These are phyloP conservation scores for Borovskyia barvae DNA, from an alignment of 208 protist species.

Conservation along the genomic window DNA sequence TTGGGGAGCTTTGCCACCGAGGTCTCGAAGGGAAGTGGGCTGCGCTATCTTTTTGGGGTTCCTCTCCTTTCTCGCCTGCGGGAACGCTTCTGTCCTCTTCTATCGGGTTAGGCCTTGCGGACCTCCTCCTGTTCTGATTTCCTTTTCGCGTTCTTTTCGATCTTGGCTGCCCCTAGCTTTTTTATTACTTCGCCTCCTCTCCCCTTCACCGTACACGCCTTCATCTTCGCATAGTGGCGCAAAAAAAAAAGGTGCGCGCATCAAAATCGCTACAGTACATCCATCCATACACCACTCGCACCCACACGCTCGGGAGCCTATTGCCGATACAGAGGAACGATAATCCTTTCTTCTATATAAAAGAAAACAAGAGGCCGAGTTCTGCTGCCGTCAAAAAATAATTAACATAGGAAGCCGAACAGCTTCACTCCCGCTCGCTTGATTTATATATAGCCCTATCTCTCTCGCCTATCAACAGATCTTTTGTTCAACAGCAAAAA, in stretches of 20 bases:
- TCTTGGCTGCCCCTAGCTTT: no score
- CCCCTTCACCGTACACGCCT: background rate
- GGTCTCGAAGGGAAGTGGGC: no score
- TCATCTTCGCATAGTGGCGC: background rate
- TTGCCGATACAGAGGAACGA: background rate
- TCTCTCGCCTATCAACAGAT: no score
- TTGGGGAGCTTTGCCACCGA: no score
- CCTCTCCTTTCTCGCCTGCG: background rate
- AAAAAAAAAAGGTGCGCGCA: background rate
- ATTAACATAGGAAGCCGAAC: no score
- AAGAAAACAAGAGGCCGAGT: background rate
- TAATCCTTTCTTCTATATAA: background rate
- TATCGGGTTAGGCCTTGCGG: background rate
- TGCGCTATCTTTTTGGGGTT: no score
- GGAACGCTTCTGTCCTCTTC: background rate
- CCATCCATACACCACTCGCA: background rate
- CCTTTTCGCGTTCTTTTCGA: background rate
- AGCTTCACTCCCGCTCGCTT: no score
- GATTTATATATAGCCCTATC: no score
- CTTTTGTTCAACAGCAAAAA: no score
- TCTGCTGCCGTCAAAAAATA: background rate
- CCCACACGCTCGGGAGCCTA: background rate
- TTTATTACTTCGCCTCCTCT: background rate
- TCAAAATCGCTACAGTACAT: background rate
- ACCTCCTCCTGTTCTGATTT: slow-evolving; percentile 6